phyloP scores from a whole-genome alignment of 2,329 filamentous ascomycete species.

The Teratosphaeriaceae sp. region DNA sequence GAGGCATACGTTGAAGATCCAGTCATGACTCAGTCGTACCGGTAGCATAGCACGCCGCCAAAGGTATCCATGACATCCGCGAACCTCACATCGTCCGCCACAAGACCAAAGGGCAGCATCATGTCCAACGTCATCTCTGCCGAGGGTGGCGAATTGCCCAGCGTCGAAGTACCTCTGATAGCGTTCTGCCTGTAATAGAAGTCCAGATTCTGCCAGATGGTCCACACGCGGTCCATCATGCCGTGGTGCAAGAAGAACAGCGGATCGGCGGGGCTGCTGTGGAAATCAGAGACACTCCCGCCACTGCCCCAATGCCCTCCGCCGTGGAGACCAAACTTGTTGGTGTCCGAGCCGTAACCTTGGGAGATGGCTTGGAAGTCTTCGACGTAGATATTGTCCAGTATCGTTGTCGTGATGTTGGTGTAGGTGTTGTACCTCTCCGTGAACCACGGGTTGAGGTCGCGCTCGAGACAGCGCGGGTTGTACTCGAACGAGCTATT shows the following conservation, averaged over 20 bases:
- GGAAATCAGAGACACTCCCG: conserved; percentile 40
- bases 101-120: conserved; percentile 29
- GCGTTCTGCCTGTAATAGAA: conserved; percentile 31
- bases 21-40: conserved; percentile 16
- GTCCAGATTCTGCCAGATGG: conserved; percentile 46
- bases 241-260: conserved; percentile 45
- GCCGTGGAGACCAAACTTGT: conserved; percentile 36
- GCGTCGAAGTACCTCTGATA: conserved; percentile 40
- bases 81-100: conserved; percentile 19
- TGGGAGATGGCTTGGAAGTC: conserved; percentile 25
- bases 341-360: conserved; percentile 22
- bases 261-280: conserved; percentile 41
- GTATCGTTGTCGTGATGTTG: conserved; percentile 20
- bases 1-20: no score
- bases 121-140: conserved; percentile 42
- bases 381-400: conserved; percentile 20
- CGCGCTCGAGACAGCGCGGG: conserved; percentile 19
- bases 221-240: conserved; percentile 43
- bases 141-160: conserved; percentile 38
- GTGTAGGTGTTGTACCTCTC: conserved; percentile 15
- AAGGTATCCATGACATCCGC: conserved; percentile 27
- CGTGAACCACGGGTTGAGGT: conserved; percentile 19
- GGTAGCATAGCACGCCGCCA: conserved; percentile 27
- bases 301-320: conserved; percentile 44
- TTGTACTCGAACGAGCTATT: conserved; percentile 18